Evolutionary conservation across 805 yeast genomes (phyloP), one percentile per base, ranked within the genome.

Genomic region (Cyberlindnera subsufficiens): DNA sequence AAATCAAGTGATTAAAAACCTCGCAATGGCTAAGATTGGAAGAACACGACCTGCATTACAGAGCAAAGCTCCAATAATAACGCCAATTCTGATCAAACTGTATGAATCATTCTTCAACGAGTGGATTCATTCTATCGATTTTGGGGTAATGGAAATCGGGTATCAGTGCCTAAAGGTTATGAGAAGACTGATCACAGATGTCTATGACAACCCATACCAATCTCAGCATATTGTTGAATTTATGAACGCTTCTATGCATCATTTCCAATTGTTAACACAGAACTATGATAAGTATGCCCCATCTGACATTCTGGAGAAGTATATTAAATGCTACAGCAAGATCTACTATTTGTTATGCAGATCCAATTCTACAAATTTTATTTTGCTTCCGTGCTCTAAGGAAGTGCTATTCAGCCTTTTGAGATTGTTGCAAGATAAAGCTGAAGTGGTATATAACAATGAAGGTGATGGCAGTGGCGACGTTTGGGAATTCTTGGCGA

Each of bases 11-110:
- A 71, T 90, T 49, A 93, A 93, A 61, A 69, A 75, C 3, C 63
- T 91, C 20, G 73, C 90, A 1, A 67, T 82, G 42, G 89, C 90
- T 1, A 71, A 90, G 51, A 86, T 91, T 30, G 98, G 98, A 6
- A 75, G 87, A 47, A 78, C 91, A 3, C 75, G 86, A 53, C 80
- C 81, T 18, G 86, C 88, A 0, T 72, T 89, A 75, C 93, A 84
- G 58, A 67, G 77, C 38, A 80, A 84, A 46, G 75, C 86, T 0
- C 86, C 87, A 0, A 61, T 76, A 4, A 63, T 90, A 2, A 70
- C 82, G 9, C 79, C 83, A 0, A 65, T 77, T 2, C 59, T 88
- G 32, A 73, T 80, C 19, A 74, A 77, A 43, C 64, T 81, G 39
- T 89, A 89, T 59, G 52, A 71, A 17, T 58, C 66, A 16, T 76